Percentiles rank a stretch among this genome's conserved stretches.
phyloP scores from a whole-genome alignment of 345 rosid genomes.

The Ailanthus altissimus region DNA sequence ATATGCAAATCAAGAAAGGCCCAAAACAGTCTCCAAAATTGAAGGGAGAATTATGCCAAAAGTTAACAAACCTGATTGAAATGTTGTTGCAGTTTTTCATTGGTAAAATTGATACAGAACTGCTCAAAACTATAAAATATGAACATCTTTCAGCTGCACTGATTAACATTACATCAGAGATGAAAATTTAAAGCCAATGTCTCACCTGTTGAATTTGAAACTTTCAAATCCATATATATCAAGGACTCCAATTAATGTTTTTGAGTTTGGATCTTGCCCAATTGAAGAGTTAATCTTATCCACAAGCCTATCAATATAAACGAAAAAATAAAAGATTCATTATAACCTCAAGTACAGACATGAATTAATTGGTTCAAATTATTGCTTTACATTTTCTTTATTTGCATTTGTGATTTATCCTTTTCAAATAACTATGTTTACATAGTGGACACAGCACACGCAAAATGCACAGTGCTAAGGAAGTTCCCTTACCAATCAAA shows the following conservation, averaged over 20 bases:
- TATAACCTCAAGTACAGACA: not conserved
- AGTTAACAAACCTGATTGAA: conserved; percentile 82
- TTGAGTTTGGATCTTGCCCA: conserved; percentile 99
- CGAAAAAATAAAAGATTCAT: not conserved
- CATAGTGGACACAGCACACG: not conserved
- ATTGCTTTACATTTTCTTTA: not conserved
- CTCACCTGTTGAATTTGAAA: conserved; percentile 92
- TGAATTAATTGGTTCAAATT: not conserved
- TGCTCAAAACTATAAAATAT: conserved; percentile 76
- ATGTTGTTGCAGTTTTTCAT: conserved; percentile 98
- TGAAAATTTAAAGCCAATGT: conserved; percentile 25
- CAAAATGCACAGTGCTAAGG: conserved; percentile 6
- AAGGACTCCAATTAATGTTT: conserved; percentile 91
- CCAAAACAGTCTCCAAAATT: conserved; percentile 12
- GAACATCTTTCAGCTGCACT: conserved; percentile 28
- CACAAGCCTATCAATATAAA: conserved; percentile 75
- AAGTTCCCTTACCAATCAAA: conserved; percentile 83
- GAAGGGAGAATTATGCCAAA: conserved; percentile 11
- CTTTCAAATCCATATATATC: conserved; percentile 99
- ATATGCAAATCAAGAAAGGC: conserved; percentile 22
- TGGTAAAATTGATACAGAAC: conserved; percentile 97
- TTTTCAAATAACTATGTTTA: not conserved
- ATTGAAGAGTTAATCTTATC: conserved; percentile 89
- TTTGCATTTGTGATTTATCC: not conserved
- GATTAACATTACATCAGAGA: conserved; percentile 8